Evolutionary conservation across 2,329 filamentous ascomycete species (phyloP).

Genomic region (Dichotomopilus funicola): DNA sequence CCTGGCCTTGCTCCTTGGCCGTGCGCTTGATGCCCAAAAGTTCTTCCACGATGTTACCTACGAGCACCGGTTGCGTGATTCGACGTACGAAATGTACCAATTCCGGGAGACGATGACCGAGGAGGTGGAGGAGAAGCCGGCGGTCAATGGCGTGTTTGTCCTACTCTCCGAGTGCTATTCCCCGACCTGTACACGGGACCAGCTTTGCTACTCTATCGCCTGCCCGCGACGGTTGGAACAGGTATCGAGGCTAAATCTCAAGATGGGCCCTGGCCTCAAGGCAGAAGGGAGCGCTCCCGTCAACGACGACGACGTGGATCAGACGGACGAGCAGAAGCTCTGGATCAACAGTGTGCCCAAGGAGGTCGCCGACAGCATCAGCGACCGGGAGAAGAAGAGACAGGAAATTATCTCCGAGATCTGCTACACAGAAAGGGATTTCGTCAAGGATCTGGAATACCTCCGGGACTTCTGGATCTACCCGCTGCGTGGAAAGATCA

Average conservation of each 20-base stretch:
- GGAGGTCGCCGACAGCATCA: slow-evolving; percentile 83
- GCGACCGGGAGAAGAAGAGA: slow-evolving; percentile 89
- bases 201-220: slow-evolving; percentile 95
- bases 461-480: slow-evolving; percentile 98
- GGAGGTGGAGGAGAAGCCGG: slow-evolving; percentile 60
- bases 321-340: slow-evolving; percentile 91
- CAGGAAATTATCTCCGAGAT: slow-evolving; percentile 98
- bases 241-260: slow-evolving; percentile 87
- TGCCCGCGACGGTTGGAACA: slow-evolving; percentile 91
- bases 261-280: slow-evolving; percentile 82
- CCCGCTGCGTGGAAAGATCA: slow-evolving; percentile 66
- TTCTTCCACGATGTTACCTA: slow-evolving; percentile 99
- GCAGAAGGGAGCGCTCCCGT: slow-evolving; percentile 49
- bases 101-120: slow-evolving; percentile 92
- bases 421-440: slow-evolving; percentile 97
- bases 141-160: slow-evolving; percentile 93
- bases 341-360: slow-evolving; percentile 99
- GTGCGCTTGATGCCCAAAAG: slow-evolving; percentile 92
- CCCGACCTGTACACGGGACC: slow-evolving; percentile 90
- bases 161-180: slow-evolving; percentile 96
- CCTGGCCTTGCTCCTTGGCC: slow-evolving; percentile 79
- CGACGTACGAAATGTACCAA: slow-evolving; percentile 91
- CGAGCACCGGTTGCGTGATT: slow-evolving; percentile 89
- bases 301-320: slow-evolving; percentile 74
- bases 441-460: slow-evolving; percentile 98